These are phyloP conservation scores for Cymodocea nodosa DNA, from an alignment of 116 monocot genomes.

Conservation along the genomic window DNA sequence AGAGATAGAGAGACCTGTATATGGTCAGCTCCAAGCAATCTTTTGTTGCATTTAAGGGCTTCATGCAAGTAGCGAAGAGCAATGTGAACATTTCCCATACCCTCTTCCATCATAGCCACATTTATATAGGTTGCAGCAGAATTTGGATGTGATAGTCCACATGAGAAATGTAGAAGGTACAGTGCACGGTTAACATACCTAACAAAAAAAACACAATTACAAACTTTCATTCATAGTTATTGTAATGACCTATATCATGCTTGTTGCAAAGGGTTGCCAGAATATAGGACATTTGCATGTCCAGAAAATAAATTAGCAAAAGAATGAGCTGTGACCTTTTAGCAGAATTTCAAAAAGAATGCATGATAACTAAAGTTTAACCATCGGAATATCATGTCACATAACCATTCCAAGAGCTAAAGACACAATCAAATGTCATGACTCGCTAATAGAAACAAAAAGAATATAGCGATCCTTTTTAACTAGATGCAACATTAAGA, in stretches of 20 bases:
- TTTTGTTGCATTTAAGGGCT: slow-evolving; percentile 91
- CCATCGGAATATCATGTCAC: no score
- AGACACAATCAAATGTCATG: no score
- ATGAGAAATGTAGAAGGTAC: slow-evolving; percentile 88
- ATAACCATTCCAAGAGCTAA: no score
- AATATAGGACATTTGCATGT: no score
- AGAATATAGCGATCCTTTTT: no score
- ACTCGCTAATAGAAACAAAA: no score
- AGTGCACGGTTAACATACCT: slow-evolving; percentile 92
- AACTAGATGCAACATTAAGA: no score
- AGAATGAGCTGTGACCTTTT: no score
- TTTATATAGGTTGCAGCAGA: slow-evolving; percentile 94
- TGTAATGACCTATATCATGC: not conserved
- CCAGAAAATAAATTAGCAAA: no score
- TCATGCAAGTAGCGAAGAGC: slow-evolving; percentile 90
- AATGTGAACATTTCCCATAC: slow-evolving; percentile 92
- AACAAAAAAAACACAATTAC: not conserved
- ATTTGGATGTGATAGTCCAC: slow-evolving; percentile 91
- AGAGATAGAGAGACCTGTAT: slow-evolving; percentile 40
- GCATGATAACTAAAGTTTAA: no score
- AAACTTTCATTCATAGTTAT: not conserved
- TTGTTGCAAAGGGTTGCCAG: not conserved
- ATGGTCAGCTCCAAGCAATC: slow-evolving; percentile 89
- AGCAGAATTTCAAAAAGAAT: no score
- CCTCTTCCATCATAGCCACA: slow-evolving; percentile 99